These are phyloP conservation scores for Pseudogymnoascus sp. DNA, from an alignment of 2,329 filamentous ascomycete genomes.

Conservation along the genomic window DNA sequence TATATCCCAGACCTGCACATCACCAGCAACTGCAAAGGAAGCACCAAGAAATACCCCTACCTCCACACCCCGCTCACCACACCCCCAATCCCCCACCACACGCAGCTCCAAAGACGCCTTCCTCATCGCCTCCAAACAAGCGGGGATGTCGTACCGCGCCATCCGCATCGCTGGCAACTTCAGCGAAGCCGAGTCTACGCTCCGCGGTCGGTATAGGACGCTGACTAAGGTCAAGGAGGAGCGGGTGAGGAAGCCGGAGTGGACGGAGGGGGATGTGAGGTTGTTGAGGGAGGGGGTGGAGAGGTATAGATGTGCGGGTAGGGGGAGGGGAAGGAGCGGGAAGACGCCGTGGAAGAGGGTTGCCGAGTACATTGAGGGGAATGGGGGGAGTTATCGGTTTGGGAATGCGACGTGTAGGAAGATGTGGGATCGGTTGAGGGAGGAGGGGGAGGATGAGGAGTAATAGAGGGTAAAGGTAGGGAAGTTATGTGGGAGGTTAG, in stretches of 20 bases:
- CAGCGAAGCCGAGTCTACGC: constrained; percentile 60
- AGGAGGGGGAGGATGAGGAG: background rate
- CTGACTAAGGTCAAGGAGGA: constrained; percentile 56
- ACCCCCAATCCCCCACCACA: background rate
- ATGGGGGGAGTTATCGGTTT: constrained; percentile 52
- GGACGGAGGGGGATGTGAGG: constrained; percentile 58
- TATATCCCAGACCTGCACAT: background rate
- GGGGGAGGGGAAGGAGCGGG: constrained; percentile 35
- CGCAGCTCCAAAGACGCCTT: constrained; percentile 35
- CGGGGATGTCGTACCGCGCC: constrained; percentile 56
- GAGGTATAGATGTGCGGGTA: constrained; percentile 5
- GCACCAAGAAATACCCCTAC: background rate
- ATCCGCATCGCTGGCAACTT: constrained; percentile 51
- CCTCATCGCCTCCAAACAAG: constrained; percentile 45
- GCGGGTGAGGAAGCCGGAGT: constrained; percentile 58
- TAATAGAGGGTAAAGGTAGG: too few relatives aligned
- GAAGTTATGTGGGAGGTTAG: background rate
- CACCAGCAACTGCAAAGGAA: background rate
- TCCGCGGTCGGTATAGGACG: constrained; percentile 59
- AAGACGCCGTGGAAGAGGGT: constrained; percentile 52
- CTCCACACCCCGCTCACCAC: background rate
- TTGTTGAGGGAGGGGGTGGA: background rate
- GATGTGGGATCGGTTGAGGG: constrained; percentile 42
- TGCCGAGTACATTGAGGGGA: constrained; percentile 42
- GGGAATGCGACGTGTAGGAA: constrained; percentile 51